These are phyloP conservation scores for Cercis canadensis DNA, from an alignment of 306 rosid genomes.

Conservation along the genomic window DNA sequence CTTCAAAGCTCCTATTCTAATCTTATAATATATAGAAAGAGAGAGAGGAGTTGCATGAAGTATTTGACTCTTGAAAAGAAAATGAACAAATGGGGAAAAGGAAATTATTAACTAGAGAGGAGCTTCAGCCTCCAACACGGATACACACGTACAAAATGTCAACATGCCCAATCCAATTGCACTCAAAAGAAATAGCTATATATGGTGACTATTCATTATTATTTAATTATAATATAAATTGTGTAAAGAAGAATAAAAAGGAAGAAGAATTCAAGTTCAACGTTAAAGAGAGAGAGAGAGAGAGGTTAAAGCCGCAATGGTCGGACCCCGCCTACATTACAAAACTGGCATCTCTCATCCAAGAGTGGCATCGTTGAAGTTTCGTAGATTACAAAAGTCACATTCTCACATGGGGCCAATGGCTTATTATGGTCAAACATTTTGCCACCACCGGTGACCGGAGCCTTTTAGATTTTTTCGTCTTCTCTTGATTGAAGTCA, in stretches of 20 bases:
- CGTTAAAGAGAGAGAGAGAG: slow-evolving; percentile 42
- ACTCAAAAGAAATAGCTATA: not conserved
- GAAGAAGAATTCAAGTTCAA: slow-evolving; percentile 82
- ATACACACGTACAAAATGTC: slow-evolving; percentile 43
- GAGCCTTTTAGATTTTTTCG: slow-evolving; percentile 19
- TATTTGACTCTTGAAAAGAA: slow-evolving; percentile 56
- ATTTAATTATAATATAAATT: too few species aligned
- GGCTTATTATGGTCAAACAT: slow-evolving; percentile 48
- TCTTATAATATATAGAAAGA: slow-evolving; percentile 6
- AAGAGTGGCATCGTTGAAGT: slow-evolving; percentile 62
- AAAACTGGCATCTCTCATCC: not conserved
- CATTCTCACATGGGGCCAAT: slow-evolving; percentile 38
- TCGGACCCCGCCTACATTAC: slow-evolving; percentile 45
- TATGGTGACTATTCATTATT: not conserved
- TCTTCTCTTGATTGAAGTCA: slow-evolving; percentile 40
- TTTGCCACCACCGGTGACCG: slow-evolving; percentile 48
- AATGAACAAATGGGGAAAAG: slow-evolving; percentile 7
- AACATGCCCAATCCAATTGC: slow-evolving; percentile 50
- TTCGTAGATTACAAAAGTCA: slow-evolving; percentile 57
- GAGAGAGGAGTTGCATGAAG: slow-evolving; percentile 52
- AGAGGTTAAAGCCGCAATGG: slow-evolving; percentile 59
- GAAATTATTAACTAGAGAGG: slow-evolving; percentile 29
- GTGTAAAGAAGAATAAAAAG: not conserved
- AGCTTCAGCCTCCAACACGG: slow-evolving; percentile 16
- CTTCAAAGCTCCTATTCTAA: slow-evolving; percentile 23